Percentiles rank a stretch among this genome's conserved stretches.
These are phyloP conservation scores for Aspergillus ruber DNA, from an alignment of 2,329 filamentous ascomycete species.

Conservation along the genomic window DNA sequence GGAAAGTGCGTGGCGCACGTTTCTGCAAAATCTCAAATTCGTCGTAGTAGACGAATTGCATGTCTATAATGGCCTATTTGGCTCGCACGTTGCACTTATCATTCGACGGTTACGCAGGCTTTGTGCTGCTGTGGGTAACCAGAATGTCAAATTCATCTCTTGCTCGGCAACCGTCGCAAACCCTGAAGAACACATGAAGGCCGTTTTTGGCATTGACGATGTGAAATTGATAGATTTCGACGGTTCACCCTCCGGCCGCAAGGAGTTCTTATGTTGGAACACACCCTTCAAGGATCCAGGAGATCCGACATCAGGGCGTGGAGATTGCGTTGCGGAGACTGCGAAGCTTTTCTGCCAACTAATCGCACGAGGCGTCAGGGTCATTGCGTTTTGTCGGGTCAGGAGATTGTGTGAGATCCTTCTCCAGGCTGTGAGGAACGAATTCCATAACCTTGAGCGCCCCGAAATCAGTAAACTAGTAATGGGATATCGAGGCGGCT, in stretches of 20 bases:
- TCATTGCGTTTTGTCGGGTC: slow-evolving; percentile 88
- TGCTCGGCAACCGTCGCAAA: slow-evolving; percentile 97
- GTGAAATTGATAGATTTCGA: slow-evolving; percentile 82
- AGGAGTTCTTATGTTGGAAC: slow-evolving; percentile 97
- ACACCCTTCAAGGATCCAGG: slow-evolving; percentile 86
- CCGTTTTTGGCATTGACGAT: slow-evolving; percentile 82
- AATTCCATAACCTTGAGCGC: slow-evolving; percentile 66
- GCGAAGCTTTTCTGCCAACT: slow-evolving; percentile 86
- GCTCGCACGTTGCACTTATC: slow-evolving; percentile 87
- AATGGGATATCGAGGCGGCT: slow-evolving; percentile 93
- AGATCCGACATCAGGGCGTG: slow-evolving; percentile 79
- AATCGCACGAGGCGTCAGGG: slow-evolving; percentile 77
- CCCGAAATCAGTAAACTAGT: slow-evolving; percentile 70
- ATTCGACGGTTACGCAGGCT: slow-evolving; percentile 84
- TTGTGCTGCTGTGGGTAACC: slow-evolving; percentile 84
- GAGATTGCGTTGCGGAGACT: slow-evolving; percentile 76
- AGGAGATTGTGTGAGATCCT: slow-evolving; percentile 83
- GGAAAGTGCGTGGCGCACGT: slow-evolving; percentile 81
- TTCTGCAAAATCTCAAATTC: slow-evolving; percentile 80
- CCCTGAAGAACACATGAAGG: slow-evolving; percentile 82
- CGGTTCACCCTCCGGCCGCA: slow-evolving; percentile 83
- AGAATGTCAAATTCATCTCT: slow-evolving; percentile 79
- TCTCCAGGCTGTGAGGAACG: slow-evolving; percentile 69
- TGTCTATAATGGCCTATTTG: slow-evolving; percentile 92
- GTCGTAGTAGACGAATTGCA: slow-evolving; percentile 91